These are phyloP conservation scores for Francoa sonchifolia DNA, from an alignment of 441 rosid genomes.

Conservation along the genomic window DNA sequence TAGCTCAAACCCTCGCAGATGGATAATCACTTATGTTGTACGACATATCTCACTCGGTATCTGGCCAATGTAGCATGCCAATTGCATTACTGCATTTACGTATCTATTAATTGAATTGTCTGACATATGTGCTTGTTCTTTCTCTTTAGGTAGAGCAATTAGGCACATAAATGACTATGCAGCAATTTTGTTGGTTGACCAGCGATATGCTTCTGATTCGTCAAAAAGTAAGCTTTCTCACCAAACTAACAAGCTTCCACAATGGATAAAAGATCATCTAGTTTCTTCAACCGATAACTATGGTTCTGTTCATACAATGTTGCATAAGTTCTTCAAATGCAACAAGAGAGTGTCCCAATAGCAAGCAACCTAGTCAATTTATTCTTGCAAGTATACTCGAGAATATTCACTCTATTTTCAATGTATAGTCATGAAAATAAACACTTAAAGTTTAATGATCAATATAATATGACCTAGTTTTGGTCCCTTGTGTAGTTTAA, in stretches of 20 bases:
- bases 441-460: no score
- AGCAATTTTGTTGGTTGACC: conserved; percentile 80
- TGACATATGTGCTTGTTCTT: background rate
- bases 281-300: conserved; percentile 50
- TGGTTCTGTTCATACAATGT: conserved; percentile 68
- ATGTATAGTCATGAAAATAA: no score
- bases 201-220: conserved; percentile 55
- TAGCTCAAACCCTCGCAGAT: no score
- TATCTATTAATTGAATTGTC: background rate
- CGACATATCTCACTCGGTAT: no score
- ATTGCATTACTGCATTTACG: background rate
- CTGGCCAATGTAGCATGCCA: background rate
- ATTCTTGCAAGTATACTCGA: no score
- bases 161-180: conserved; percentile 79
- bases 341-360: conserved; percentile 19
- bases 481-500: no score
- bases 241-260: conserved; percentile 71
- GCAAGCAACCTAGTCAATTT: no score
- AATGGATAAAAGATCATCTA: conserved; percentile 67
- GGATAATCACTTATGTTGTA: no score
- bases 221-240: conserved; percentile 34
- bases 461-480: no score
- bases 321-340: conserved; percentile 71
- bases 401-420: no score
- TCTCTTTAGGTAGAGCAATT: conserved; percentile 66